A percentile compares a stretch with the other conserved stretches of the same genome.
These are phyloP conservation scores for Fusarium chaquense DNA, from an alignment of 2,329 filamentous ascomycete species.

Conservation along the genomic window DNA sequence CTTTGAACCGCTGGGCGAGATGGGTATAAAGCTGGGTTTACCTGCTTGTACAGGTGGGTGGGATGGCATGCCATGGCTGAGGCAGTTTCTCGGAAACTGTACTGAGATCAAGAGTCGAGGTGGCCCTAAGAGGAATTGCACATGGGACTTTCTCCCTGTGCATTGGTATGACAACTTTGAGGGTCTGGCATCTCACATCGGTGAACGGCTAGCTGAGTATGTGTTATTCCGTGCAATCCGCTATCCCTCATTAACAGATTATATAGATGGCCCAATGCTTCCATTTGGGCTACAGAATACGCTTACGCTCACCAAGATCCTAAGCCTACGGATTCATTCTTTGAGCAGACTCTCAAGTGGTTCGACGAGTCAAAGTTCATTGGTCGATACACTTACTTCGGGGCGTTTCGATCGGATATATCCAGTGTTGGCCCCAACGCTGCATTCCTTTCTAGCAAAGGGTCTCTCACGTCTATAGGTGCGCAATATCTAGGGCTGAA, in stretches of 20 bases:
- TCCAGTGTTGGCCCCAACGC: slow-evolving; percentile 82
- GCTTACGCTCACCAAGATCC: slow-evolving; percentile 71
- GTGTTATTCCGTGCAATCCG: slow-evolving; percentile 16
- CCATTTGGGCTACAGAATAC: slow-evolving; percentile 85
- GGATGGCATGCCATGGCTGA: slow-evolving; percentile 74
- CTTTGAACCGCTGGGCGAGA: slow-evolving; percentile 74
- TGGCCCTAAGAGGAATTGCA: slow-evolving; percentile 63
- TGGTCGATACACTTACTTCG: slow-evolving; percentile 80
- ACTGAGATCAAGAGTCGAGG: slow-evolving; percentile 65
- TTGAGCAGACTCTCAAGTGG: slow-evolving; percentile 73
- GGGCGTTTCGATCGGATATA: slow-evolving; percentile 75
- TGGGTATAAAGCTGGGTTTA: slow-evolving; percentile 76
- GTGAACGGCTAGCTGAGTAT: slow-evolving; percentile 58
- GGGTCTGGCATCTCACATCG: slow-evolving; percentile 75
- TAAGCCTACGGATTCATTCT: slow-evolving; percentile 71
- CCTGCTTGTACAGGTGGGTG: slow-evolving; percentile 75
- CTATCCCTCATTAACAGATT: not conserved
- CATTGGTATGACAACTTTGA: slow-evolving; percentile 79
- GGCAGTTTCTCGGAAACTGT: slow-evolving; percentile 73
- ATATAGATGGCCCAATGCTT: slow-evolving; percentile 67
- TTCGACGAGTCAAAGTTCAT: slow-evolving; percentile 71
- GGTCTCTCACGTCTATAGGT: slow-evolving; percentile 80
- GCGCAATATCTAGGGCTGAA: slow-evolving; percentile 77
- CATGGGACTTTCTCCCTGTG: slow-evolving; percentile 72
- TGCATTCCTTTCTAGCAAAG: slow-evolving; percentile 75